These are phyloP conservation scores for Erythrobasidium hasegawianum DNA, from an alignment of 1,284 basidiomycete genomes.

Conservation along the genomic window DNA sequence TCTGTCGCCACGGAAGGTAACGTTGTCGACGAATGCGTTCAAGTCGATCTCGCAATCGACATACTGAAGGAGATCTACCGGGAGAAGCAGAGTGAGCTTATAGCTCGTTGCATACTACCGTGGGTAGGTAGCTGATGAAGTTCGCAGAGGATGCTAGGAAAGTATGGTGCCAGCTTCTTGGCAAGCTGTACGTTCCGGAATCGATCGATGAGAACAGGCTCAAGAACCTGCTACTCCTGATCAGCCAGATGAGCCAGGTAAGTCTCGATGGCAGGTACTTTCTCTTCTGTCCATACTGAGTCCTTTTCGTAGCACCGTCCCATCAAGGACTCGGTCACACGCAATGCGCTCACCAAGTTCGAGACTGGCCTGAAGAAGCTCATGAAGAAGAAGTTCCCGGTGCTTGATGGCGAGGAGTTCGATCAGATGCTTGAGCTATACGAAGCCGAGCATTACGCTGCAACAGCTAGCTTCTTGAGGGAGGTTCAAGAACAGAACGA, in stretches of 20 bases:
- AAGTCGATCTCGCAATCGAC: slow-evolving; percentile 72
- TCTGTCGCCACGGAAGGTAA: slow-evolving; percentile 54
- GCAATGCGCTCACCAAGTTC: slow-evolving; percentile 68
- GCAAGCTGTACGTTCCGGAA: slow-evolving; percentile 70
- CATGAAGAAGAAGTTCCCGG: slow-evolving; percentile 60
- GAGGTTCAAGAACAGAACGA: slow-evolving; percentile 27
- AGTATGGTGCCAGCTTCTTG: slow-evolving; percentile 70
- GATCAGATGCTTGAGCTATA: slow-evolving; percentile 24
- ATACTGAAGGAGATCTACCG: slow-evolving; percentile 60
- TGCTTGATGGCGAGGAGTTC: slow-evolving; percentile 62
- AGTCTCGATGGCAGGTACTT: not conserved
- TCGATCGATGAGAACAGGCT: slow-evolving; percentile 56
- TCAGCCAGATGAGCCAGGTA: slow-evolving; percentile 39
- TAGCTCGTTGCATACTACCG: slow-evolving; percentile 14
- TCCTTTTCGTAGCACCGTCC: slow-evolving; percentile 61
- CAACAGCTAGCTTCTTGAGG: slow-evolving; percentile 10
- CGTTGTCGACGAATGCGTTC: slow-evolving; percentile 55
- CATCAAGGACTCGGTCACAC: slow-evolving; percentile 63
- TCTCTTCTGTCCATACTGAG: not conserved
- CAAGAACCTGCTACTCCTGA: slow-evolving; percentile 37
- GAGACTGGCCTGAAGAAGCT: slow-evolving; percentile 58
- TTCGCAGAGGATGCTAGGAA: slow-evolving; percentile 71
- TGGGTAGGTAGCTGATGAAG: slow-evolving; percentile 35
- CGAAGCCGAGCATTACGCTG: slow-evolving; percentile 1
- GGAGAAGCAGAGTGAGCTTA: slow-evolving; percentile 53